Evolutionary conservation across 2,329 filamentous ascomycete species (phyloP), one percentile per base, ranked within the genome.

Genomic region (Stachybotrys echinatus): DNA sequence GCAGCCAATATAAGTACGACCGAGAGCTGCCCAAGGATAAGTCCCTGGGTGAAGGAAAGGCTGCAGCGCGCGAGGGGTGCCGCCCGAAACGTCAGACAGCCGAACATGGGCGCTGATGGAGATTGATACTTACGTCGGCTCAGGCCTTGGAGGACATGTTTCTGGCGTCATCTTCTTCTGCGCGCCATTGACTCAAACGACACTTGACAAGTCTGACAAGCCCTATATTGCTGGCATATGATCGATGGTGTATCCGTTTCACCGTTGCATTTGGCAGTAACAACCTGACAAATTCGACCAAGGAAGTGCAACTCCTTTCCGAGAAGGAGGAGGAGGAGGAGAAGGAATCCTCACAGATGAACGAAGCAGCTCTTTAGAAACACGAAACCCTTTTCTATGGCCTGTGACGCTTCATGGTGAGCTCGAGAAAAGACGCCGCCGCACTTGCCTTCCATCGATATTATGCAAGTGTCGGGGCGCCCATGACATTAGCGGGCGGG

Each of bases 1-100:
- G 88, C 89, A 56, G 91, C 92, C 54, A 99, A 83, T 38, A 99
- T 79, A 21, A 97, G 74, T 14, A 96, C 89, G 43, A 99, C 88
- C 2, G 91, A 95, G 47, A 99, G 78, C 69, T 99, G 94, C 46
- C 94, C 94, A 27, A 97, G 78, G 45, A 99, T 83, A 59, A 99
- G 87, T 23, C 94, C 94, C 66, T 96, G 90, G 0, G 90, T 95
- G 68, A 97, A 97, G 34, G 90, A 94, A 58, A 94, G 76, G 39
- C 89, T 92, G 37, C 23, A 22, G n/a, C n/a, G n/a, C n/a, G n/a
- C n/a, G n/a, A n/a, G n/a, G n/a, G n/a, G n/a, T n/a, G n/a, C n/a
- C 27, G 27, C 10, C 10, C 27, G 27, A 34, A 14, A 34, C 21
- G 10, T 34, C 27, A 23, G 8, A 21, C 14, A 27, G 48, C 58